phyloP scores from a whole-genome alignment of 176 grass and related monocot species.

The Lolium rigidum region DNA sequence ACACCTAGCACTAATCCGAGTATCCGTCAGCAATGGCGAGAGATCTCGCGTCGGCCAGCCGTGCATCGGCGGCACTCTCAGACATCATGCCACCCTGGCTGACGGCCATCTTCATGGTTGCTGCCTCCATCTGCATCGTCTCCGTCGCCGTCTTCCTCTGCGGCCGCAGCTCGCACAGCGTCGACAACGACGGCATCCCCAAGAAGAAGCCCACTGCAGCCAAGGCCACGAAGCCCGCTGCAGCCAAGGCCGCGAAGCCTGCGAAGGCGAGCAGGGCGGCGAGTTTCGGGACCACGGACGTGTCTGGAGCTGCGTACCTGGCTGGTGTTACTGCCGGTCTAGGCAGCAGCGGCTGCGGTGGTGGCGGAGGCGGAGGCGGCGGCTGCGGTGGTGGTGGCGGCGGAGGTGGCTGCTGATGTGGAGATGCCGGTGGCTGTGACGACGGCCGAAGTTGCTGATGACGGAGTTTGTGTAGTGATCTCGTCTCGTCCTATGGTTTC shows the following conservation, averaged over 20 bases:
- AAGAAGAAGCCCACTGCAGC: constrained; percentile 19
- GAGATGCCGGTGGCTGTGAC: background rate
- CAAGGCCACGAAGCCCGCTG: background rate
- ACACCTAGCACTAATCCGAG: background rate
- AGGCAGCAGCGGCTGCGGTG: background rate
- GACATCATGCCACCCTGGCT: constrained; percentile 3
- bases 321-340: background rate
- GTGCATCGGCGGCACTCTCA: background rate
- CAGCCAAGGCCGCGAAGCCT: background rate
- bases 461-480: background rate
- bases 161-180: background rate
- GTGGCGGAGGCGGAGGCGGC: background rate
- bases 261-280: background rate
- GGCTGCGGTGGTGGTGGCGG: background rate
- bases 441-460: background rate
- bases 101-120: constrained; percentile 20
- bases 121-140: background rate
- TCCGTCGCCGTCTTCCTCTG: constrained; percentile 48
- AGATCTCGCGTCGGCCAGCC: background rate
- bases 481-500: background rate
- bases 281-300: background rate
- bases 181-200: background rate
- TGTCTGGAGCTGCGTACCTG: background rate
- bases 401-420: background rate
- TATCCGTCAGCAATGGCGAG: constrained; percentile 10